Conservation (phyloP, 169 alveolate species). For the Sarcocystis neurona region DNA sequence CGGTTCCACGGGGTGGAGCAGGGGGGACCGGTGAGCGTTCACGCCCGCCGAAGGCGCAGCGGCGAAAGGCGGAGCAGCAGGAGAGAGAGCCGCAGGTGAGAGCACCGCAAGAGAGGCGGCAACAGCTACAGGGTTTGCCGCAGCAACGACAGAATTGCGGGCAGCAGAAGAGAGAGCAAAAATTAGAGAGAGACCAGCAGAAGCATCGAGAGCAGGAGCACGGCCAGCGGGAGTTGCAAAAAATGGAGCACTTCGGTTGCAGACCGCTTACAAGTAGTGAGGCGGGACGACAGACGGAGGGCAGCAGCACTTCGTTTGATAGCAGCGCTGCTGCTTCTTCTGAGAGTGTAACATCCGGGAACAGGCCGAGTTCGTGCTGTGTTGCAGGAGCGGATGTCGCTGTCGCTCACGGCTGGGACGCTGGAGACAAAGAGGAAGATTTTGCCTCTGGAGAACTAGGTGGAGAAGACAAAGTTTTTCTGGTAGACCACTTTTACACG, state of each 20-base stretch:
- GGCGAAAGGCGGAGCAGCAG: constrained; percentile 14
- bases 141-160: constrained; percentile 40
- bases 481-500: too few relatives aligned
- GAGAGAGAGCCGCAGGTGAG: not conserved
- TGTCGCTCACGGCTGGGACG: not conserved
- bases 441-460: too few relatives aligned
- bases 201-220: not conserved
- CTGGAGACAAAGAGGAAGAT: too few relatives aligned
- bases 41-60: too few relatives aligned
- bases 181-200: constrained; percentile 20
- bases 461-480: too few relatives aligned
- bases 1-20: too few relatives aligned
- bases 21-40: too few relatives aligned
- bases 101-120: not conserved
- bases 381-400: not conserved
- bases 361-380: not conserved
- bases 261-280: not conserved
- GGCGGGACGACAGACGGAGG: not conserved
- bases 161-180: constrained; percentile 38
- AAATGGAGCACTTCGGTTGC: not conserved
- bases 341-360: constrained; percentile 34
- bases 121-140: not conserved
- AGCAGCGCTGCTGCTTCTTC: constrained; percentile 52
- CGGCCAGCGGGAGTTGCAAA: not conserved
- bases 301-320: constrained; percentile 28